A percentile compares a stretch with the other conserved stretches of the same genome.
Evolutionary conservation across 2,329 filamentous ascomycete species (phyloP).

Genomic region (Hansfordia pulvinata): DNA sequence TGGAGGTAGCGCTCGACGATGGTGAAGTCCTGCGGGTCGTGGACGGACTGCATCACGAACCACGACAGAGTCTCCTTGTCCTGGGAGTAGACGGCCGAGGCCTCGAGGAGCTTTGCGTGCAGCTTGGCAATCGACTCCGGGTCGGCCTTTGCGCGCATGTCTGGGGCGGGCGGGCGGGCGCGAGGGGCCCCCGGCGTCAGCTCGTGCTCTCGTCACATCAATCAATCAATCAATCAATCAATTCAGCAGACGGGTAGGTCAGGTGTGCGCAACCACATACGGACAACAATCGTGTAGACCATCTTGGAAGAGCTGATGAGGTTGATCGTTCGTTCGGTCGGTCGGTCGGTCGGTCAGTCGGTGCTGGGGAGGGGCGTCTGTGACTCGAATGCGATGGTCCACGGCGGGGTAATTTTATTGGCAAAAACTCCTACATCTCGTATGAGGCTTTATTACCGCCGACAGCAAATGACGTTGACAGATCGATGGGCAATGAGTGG

Average conservation of each 20-base stretch:
- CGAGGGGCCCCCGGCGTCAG: too few species aligned
- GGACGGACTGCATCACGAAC: conserved; percentile 66
- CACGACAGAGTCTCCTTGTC: conserved; percentile 59
- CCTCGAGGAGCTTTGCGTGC: conserved; percentile 60
- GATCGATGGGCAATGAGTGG: too few species aligned
- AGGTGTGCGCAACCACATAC: conserved; percentile 13
- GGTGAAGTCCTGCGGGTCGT: conserved; percentile 56
- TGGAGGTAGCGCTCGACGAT: conserved; percentile 49
- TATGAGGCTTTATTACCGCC: too few species aligned
- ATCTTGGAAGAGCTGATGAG: conserved; percentile 33
- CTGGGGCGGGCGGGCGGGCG: conserved; percentile 4
- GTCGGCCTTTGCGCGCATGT: conserved; percentile 55
- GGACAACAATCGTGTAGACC: conserved; percentile 58
- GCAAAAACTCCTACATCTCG: too few species aligned
- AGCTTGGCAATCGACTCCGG: conserved; percentile 50
- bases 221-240: too few species aligned
- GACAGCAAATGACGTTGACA: too few species aligned
- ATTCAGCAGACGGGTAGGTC: neutral
- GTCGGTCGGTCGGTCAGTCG: too few species aligned
- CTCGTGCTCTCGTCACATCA: too few species aligned
- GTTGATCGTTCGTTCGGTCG: too few species aligned
- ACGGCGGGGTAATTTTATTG: too few species aligned
- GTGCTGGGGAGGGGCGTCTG: too few species aligned
- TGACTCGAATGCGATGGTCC: too few species aligned
- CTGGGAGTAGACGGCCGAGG: conserved; percentile 57